Percentiles rank a stretch among this genome's conserved stretches.
These are phyloP conservation scores for Brassica balearica DNA, from an alignment of 441 rosid species.

Conservation along the genomic window DNA sequence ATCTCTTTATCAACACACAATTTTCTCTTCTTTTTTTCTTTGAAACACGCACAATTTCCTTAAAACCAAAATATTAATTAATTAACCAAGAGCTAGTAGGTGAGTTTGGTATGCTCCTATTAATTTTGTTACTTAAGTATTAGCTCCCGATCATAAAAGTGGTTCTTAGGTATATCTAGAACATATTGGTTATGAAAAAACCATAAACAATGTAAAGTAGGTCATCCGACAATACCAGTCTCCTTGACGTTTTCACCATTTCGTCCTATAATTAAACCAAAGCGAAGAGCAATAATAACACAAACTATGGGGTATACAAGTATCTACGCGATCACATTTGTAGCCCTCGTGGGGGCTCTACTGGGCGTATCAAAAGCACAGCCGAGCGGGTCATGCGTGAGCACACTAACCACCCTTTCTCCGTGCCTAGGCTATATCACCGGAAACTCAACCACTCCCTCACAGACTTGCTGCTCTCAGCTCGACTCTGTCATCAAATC, in stretches of 20 bases:
- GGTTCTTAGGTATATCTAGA: conserved; percentile 26
- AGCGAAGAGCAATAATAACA: conserved; percentile 36
- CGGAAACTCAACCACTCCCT: conserved; percentile 68
- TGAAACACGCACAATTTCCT: background rate
- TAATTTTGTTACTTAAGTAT: conserved; percentile 13
- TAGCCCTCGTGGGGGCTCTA: conserved; percentile 39
- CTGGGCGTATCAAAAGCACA: conserved; percentile 47
- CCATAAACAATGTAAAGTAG: conserved; percentile 31
- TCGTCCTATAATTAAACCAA: conserved; percentile 36
- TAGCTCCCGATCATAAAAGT: background rate
- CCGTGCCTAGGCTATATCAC: conserved; percentile 71
- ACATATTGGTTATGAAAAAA: conserved; percentile 11
- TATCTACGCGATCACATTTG: conserved; percentile 18
- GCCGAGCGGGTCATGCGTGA: conserved; percentile 39
- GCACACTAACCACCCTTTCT: conserved; percentile 46
- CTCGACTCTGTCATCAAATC: conserved; percentile 59
- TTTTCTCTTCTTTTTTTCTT: background rate
- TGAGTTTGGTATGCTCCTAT: conserved; percentile 39
- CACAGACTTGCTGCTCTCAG: conserved; percentile 70
- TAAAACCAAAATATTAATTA: background rate
- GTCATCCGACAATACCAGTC: conserved; percentile 39
- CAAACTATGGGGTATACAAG: conserved; percentile 46
- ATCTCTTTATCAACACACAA: conserved; percentile 2
- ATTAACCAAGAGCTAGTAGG: conserved; percentile 29
- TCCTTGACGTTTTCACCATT: conserved; percentile 42